A percentile compares a stretch with the other conserved stretches of the same genome.
Conservation (phyloP, 768 basidiomycete species). For the Suillus spraguei region DNA sequence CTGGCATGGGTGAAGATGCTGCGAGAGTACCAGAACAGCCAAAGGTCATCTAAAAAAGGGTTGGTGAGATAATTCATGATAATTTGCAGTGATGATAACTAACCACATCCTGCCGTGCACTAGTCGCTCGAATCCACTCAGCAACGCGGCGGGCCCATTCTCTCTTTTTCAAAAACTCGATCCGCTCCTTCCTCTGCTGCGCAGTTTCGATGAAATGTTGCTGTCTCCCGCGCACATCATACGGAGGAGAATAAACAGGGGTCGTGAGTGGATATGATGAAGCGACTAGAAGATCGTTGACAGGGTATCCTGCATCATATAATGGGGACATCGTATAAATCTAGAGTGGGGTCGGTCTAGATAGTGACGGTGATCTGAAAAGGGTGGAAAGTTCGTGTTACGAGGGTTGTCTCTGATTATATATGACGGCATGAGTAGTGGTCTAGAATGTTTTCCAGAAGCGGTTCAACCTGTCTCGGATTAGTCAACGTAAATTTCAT, state of each 20-base stretch:
- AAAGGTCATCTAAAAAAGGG: constrained; percentile 18
- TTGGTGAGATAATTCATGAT: not conserved
- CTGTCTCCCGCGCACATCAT: constrained; percentile 49
- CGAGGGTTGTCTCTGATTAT: constrained; percentile 12
- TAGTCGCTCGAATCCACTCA: constrained; percentile 39
- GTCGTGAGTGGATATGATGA: constrained; percentile 24
- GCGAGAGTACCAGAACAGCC: constrained; percentile 18
- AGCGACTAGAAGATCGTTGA: constrained; percentile 7
- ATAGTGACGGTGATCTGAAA: constrained; percentile 5
- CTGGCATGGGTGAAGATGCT: not conserved
- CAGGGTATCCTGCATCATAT: constrained; percentile 5
- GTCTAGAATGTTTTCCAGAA: constrained; percentile 13
- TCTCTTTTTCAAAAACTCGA: constrained; percentile 51
- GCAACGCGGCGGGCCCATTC: constrained; percentile 45
- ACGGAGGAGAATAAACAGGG: constrained; percentile 31
- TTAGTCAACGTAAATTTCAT: constrained; percentile 15
- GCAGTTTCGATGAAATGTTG: constrained; percentile 45
- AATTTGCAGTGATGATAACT: constrained; percentile 2
- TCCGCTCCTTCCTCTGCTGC: constrained; percentile 50
- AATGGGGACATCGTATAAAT: not conserved
- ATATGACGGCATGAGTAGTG: constrained; percentile 10
- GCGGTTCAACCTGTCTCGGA: constrained; percentile 12
- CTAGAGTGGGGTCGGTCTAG: not conserved
- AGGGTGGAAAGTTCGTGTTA: constrained; percentile 15
- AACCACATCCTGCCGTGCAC: constrained; percentile 29